Conservation (phyloP, 2,329 filamentous ascomycete genomes). For the Aspergillus neotritici region DNA sequence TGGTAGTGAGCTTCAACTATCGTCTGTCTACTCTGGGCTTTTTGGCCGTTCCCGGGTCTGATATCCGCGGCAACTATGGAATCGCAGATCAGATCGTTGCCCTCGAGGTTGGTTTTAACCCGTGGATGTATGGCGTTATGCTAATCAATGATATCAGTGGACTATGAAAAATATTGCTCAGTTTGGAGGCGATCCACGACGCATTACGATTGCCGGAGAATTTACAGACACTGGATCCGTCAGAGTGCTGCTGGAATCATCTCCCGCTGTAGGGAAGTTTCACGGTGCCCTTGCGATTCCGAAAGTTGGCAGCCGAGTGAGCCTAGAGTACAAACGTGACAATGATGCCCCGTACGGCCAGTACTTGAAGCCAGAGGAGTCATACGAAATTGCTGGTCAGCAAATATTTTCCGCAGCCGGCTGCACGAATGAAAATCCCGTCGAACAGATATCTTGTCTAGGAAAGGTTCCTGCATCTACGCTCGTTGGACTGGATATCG, state of each 20-base stretch:
- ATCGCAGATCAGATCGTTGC: conserved; percentile 49
- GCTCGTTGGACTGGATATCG: conserved; percentile 7
- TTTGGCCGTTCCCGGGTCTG: conserved; percentile 50
- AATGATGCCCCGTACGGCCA: conserved; percentile 53
- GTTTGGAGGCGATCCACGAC: conserved; percentile 45
- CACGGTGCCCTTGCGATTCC: conserved; percentile 15
- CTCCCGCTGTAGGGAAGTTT: conserved; percentile 9
- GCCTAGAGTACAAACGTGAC: conserved; percentile 50
- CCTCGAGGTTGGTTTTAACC: conserved; percentile 27
- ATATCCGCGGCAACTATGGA: conserved; percentile 50
- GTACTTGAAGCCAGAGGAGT: conserved; percentile 52
- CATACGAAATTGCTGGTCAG: conserved; percentile 44
- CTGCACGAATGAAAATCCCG: conserved; percentile 44
- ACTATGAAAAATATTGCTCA: conserved; percentile 40
- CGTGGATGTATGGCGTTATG: not conserved
- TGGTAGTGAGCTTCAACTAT: conserved; percentile 57
- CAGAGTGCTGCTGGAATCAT: conserved; percentile 41
- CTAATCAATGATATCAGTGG: conserved; percentile 31
- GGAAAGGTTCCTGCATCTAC: conserved; percentile 37
- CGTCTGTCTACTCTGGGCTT: conserved; percentile 54
- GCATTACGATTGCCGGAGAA: conserved; percentile 43
- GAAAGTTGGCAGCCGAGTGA: conserved; percentile 51
- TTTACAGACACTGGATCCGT: conserved; percentile 51
- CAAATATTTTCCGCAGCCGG: conserved; percentile 48
- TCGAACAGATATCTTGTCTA: conserved; percentile 50